These are phyloP conservation scores for Phalaenopsis hybrid DNA, from an alignment of 116 monocot genomes.

Conservation along the genomic window DNA sequence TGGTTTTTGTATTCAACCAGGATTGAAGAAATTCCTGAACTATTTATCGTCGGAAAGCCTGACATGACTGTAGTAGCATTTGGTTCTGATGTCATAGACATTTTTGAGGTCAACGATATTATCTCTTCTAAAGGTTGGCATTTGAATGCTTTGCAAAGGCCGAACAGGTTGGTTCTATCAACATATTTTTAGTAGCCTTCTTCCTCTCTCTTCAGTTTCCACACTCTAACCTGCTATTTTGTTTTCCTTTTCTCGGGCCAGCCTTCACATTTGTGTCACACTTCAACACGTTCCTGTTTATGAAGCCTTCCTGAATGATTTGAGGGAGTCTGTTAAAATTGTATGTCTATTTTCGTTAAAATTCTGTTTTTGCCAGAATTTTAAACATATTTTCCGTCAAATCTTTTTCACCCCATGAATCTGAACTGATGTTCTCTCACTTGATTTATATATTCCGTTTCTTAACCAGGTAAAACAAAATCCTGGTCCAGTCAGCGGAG, in stretches of 20 bases:
- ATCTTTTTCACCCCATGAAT: background rate
- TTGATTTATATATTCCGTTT: background rate
- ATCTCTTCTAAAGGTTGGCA: slow-evolving; percentile 98
- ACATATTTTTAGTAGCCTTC: background rate
- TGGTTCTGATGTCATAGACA: slow-evolving; percentile 61
- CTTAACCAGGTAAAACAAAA: slow-evolving; percentile 65
- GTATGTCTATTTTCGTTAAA: slow-evolving; percentile 23
- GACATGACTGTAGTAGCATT: slow-evolving; percentile 90
- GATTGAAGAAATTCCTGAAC: slow-evolving; percentile 69
- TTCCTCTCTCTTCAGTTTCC: background rate
- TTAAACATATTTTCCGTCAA: background rate
- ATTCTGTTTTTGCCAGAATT: slow-evolving; percentile 4
- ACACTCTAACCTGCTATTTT: background rate
- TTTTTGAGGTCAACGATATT: slow-evolving; percentile 92
- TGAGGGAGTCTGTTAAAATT: slow-evolving; percentile 63
- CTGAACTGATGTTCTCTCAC: too few relatives aligned
- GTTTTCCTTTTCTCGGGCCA: slow-evolving; percentile 20
- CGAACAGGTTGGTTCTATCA: slow-evolving; percentile 48
- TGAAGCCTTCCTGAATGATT: slow-evolving; percentile 67
- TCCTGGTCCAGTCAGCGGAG: slow-evolving; percentile 79
- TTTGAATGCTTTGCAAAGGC: slow-evolving; percentile 88
- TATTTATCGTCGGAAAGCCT: slow-evolving; percentile 80
- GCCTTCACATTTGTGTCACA: slow-evolving; percentile 93
- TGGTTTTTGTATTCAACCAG: slow-evolving; percentile 15
- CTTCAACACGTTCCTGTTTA: slow-evolving; percentile 73